Base-by-base conservation (phyloP, 1,284 basidiomycete genomes). In the Moesziomyces antarcticus region DNA sequence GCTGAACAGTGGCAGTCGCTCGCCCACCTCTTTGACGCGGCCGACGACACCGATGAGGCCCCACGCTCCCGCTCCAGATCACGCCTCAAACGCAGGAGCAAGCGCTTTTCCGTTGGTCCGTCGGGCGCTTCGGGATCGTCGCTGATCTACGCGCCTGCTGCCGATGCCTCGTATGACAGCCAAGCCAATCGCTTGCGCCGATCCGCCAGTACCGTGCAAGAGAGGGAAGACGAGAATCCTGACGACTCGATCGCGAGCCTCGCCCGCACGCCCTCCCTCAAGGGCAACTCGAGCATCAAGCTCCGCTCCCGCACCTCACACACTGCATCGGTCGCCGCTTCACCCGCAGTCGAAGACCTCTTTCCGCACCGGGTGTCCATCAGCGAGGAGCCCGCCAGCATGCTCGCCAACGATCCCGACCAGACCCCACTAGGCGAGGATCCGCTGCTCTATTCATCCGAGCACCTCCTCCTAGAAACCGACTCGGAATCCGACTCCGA, bases 1-100 rank as follows among this genome's bases (percentile, higher is more conserved):
- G 51, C 74, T 13, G 68, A 75, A 44, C 75, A 80, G 27, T 80
- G 78, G 78, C 73, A 77, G 22, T 75, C 64, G 4, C 57, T 80
- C 18, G 78, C 77, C 4, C 75, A 77, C 21, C 63, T 80, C 13
- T 71, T 78, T 45, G 74, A 79, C 11, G 57, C 50, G 22, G 48
- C 27, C n/a, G 40, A 72, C 1, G 27, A 48, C n/a, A 18, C 35
- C 14, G 27, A 44, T 7, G 25, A 42, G 44, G 54, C 56, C 3
- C 41, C 37, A n/a, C 50, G 20, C 6, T 49, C 58, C n/a, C 53
- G 50, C 7, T 40, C 64, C 25, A 37, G 45, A 20, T 25, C 52
- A 18, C 53, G 53, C 21, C 47, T 40, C 27, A 66, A 33, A 24
- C 43, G 57, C 16, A 61, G 53, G 41, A 70, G 52, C 62, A 62